Evolutionary conservation across 2,329 filamentous ascomycete genomes (phyloP), one percentile per base, ranked within the genome.

Genomic region (Ceratocystis cubensis): DNA sequence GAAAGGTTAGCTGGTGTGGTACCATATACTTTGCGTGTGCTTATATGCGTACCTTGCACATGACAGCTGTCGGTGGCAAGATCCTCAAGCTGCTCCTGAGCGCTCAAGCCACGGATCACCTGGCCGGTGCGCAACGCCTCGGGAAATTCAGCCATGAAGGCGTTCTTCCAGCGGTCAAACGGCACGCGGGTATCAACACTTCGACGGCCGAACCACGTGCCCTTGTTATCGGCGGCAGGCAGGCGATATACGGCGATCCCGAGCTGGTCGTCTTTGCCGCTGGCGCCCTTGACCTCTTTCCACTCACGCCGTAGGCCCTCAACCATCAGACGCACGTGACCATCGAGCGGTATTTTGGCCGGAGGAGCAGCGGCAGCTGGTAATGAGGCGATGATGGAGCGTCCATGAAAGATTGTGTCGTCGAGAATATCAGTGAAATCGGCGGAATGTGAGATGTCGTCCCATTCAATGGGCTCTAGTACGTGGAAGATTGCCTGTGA

Each of bases 161-260:
- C 91, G 63, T 80, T 80, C 77, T 86, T 88, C 86, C 91, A 96
- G 73, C 84, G 86, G 22, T 83, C 81, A 74, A 95, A 96, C 0
- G 85, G 80, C 22, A 95, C 74, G 0, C 87, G 89, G 71, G 88
- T 85, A 72, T 96, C 91, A 22, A 96, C 80, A 73, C 91, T 96
- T 62, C 88, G 80, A 66, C 93, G 80, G 28, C 90, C 90, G 75
- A 96, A 97, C 93, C 93, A 97, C 6, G 88, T 81, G 1, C 92
- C 93, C 70, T 87, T 87, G 46, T 90, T 86, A 75, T 97, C 93
- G 71, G 89, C 87, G 1, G 87, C 84, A 0, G 81, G 78, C 68
- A 94, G 81, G 74, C 95, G 96, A 77, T 88, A 96, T 28, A 96
- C 85, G 66, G 80, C 81, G 69, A 96, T 86, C 0, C 82, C 85